These are phyloP conservation scores for Fusarium floridanum DNA, from an alignment of 2,329 filamentous ascomycete species.

Conservation along the genomic window DNA sequence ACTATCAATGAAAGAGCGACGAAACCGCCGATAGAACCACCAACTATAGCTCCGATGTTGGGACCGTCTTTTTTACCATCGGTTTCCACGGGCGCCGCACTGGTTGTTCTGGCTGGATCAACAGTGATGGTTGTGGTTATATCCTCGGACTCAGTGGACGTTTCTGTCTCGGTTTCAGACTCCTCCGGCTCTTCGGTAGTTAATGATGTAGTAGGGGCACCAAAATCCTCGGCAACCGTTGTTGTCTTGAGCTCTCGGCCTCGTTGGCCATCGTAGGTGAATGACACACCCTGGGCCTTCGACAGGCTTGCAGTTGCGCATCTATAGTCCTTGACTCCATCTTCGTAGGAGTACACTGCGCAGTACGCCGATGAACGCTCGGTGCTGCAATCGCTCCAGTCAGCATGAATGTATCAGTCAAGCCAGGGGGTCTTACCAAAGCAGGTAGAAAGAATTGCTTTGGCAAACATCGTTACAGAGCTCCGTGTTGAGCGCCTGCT, in stretches of 20 bases:
- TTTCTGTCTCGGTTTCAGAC: not conserved
- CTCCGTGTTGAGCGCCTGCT: not conserved
- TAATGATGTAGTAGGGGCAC: not conserved
- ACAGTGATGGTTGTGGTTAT: not conserved
- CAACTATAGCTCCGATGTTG: conserved; percentile 27
- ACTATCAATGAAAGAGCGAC: conserved; percentile 9
- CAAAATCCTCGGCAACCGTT: not conserved
- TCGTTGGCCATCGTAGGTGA: conserved; percentile 19
- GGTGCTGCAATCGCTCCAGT: conserved; percentile 6
- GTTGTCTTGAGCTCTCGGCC: conserved; percentile 5
- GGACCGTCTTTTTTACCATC: not conserved
- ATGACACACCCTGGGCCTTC: conserved; percentile 14
- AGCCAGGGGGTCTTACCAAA: conserved; percentile 6
- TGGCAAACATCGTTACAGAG: conserved; percentile 33
- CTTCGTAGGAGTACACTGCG: conserved; percentile 22
- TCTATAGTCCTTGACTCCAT: conserved; percentile 21
- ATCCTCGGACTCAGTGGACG: not conserved
- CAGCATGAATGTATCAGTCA: rapidly evolving
- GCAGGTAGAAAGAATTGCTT: conserved; percentile 29
- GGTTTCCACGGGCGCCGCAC: not conserved
- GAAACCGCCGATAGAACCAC: conserved; percentile 26
- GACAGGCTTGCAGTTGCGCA: conserved; percentile 15
- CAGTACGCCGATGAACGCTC: conserved; percentile 26
- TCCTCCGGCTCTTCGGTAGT: not conserved
- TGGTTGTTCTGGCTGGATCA: not conserved